These are phyloP conservation scores for Mucor irregularis DNA, from an alignment of 371 early-diverging fungal genomes.

Conservation along the genomic window DNA sequence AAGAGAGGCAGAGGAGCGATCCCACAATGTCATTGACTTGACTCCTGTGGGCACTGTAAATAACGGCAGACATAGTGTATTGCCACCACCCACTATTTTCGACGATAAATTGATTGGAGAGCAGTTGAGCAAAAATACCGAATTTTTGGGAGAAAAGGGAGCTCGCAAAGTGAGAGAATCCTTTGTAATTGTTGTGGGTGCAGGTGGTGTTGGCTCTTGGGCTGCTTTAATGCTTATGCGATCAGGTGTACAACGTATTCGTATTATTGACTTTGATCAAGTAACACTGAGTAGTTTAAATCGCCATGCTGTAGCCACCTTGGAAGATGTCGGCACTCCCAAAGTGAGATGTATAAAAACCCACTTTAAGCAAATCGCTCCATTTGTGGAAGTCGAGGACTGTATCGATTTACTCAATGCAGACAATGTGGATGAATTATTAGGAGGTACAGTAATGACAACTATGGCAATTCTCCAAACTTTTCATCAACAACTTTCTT, in stretches of 20 bases:
- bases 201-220: conserved; percentile 94
- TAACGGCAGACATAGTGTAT: background rate
- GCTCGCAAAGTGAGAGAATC: conserved; percentile 60
- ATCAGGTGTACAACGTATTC: conserved; percentile 84
- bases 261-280: conserved; percentile 96
- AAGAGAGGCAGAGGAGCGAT: conserved; percentile 20
- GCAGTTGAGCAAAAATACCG: conserved; percentile 82
- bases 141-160: conserved; percentile 86
- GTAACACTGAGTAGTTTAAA: conserved; percentile 90
- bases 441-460: conserved; percentile 64
- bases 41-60: conserved; percentile 28
- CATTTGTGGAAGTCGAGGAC: conserved; percentile 80
- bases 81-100: conserved; percentile 16
- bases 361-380: conserved; percentile 73
- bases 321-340: conserved; percentile 86
- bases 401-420: conserved; percentile 74
- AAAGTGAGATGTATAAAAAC: conserved; percentile 79
- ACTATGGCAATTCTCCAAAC: no score
- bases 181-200: conserved; percentile 93
- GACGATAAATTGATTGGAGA: conserved; percentile 76
- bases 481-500: no score
- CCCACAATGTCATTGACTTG: conserved; percentile 9
- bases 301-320: conserved; percentile 89
- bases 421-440: conserved; percentile 68
- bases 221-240: conserved; percentile 89